phyloP scores from a whole-genome alignment of 345 rosid species.

The Citrus inodora region DNA sequence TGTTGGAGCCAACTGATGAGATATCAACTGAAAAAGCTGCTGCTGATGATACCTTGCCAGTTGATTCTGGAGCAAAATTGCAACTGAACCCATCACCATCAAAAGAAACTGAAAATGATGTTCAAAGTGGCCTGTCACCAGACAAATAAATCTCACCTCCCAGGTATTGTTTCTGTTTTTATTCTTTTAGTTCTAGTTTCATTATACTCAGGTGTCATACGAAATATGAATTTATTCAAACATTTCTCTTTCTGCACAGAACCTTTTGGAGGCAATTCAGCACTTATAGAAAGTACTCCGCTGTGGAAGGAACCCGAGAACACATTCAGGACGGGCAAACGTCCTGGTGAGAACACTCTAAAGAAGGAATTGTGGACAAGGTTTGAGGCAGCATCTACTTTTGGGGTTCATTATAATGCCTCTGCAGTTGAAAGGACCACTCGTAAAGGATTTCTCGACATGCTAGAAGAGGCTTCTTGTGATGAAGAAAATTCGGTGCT shows the following conservation, averaged over 20 bases:
- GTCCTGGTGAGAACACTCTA: constrained; percentile 80
- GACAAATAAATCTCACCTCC: constrained; percentile 14
- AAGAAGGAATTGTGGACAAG: constrained; percentile 94
- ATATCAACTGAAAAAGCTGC: constrained; percentile 23
- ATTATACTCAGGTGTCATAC: not conserved
- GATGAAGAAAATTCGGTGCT: constrained; percentile 32
- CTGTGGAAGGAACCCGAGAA: constrained; percentile 54
- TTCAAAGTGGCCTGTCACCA: constrained; percentile 10
- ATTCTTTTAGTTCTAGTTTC: not conserved
- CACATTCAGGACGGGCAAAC: constrained; percentile 43
- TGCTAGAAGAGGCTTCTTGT: constrained; percentile 81
- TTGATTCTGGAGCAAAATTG: constrained; percentile 14
- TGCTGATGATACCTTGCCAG: constrained; percentile 12
- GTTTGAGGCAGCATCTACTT: constrained; percentile 77
- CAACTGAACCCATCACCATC: constrained; percentile 8
- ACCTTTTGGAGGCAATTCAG: constrained; percentile 18
- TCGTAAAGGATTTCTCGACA: constrained; percentile 75
- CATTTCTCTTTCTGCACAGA: constrained; percentile 21
- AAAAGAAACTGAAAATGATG: constrained; percentile 18
- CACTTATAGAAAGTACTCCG: constrained; percentile 57
- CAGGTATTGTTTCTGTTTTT: constrained; percentile 14
- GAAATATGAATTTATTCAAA: not conserved
- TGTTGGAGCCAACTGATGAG: constrained; percentile 62
- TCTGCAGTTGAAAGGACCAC: constrained; percentile 27
- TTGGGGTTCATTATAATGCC: constrained; percentile 26